These are phyloP conservation scores for Boletus tomentosulus DNA, from an alignment of 768 basidiomycete genomes.

Conservation along the genomic window DNA sequence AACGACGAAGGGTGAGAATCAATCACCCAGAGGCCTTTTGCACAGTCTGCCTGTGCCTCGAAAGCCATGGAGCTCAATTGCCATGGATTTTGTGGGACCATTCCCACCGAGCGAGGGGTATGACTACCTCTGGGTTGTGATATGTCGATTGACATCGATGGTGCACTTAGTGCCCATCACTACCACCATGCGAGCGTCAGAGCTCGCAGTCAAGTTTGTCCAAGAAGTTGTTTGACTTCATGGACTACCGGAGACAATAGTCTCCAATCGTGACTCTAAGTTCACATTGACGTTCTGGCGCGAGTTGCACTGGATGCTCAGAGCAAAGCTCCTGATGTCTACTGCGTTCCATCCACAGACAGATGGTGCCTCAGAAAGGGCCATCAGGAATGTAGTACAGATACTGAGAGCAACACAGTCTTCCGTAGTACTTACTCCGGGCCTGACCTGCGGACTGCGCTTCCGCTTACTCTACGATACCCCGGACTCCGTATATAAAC, in stretches of 20 bases:
- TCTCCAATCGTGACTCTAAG: slow-evolving; percentile 25
- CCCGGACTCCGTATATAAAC: too few species aligned
- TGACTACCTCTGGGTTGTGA: slow-evolving; percentile 23
- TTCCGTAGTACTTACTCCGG: too few species aligned
- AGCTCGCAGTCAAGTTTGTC: slow-evolving; percentile 14
- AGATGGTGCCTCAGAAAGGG: background rate
- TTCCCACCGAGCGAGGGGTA: slow-evolving; percentile 14
- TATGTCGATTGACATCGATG: slow-evolving; percentile 23
- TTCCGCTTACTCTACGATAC: too few species aligned
- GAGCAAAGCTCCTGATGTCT: slow-evolving; percentile 9
- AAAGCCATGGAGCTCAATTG: slow-evolving; percentile 12
- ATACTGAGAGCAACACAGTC: background rate
- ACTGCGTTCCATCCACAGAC: slow-evolving; percentile 7
- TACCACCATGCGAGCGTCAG: background rate
- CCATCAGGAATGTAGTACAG: slow-evolving; percentile 21
- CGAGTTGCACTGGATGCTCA: slow-evolving; percentile 9
- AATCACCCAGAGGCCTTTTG: slow-evolving; percentile 3
- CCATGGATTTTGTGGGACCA: slow-evolving; percentile 18
- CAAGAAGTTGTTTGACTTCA: slow-evolving; percentile 24
- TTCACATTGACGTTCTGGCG: slow-evolving; percentile 30
- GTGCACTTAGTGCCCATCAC: slow-evolving; percentile 21
- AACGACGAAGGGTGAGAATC: background rate
- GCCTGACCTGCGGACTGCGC: too few species aligned
- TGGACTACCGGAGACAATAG: slow-evolving; percentile 28
- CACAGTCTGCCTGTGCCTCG: slow-evolving; percentile 1